phyloP scores from a whole-genome alignment of 805 yeast genomes.

The Candida chauliodis region DNA sequence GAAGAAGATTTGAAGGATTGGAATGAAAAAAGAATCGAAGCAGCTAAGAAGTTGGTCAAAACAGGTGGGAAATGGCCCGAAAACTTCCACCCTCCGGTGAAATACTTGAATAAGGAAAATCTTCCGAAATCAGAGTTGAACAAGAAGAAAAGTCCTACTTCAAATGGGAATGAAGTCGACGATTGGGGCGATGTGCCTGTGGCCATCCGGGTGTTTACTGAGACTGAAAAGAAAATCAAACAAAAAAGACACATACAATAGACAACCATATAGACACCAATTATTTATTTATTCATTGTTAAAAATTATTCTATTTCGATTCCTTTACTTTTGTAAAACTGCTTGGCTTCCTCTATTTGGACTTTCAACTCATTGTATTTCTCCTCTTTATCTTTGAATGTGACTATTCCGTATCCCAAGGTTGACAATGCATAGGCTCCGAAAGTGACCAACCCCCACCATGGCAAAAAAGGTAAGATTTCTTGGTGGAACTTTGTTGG shows the following conservation, averaged over 20 bases:
- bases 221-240: slow-evolving; percentile 68
- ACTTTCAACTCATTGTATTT: slow-evolving; percentile 59
- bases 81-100: slow-evolving; percentile 39
- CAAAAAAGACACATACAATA: slow-evolving; percentile 2
- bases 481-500: slow-evolving; percentile 45
- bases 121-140: slow-evolving; percentile 35
- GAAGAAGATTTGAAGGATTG: slow-evolving; percentile 86
- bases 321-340: slow-evolving; percentile 52
- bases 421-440: slow-evolving; percentile 68
- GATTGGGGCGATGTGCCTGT: slow-evolving; percentile 59
- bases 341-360: slow-evolving; percentile 61
- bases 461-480: slow-evolving; percentile 64
- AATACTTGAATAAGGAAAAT: slow-evolving; percentile 26
- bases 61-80: slow-evolving; percentile 45
- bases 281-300: too few relatives aligned
- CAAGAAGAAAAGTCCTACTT: slow-evolving; percentile 13
- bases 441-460: slow-evolving; percentile 65
- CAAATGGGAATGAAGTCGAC: slow-evolving; percentile 13
- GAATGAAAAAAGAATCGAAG: slow-evolving; percentile 57
- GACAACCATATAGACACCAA: background rate
- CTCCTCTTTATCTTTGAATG: slow-evolving; percentile 68
- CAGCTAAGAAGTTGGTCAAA: slow-evolving; percentile 40
- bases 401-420: slow-evolving; percentile 63
- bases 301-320: slow-evolving; percentile 47
- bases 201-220: slow-evolving; percentile 77